These are phyloP conservation scores for Rhodofomes roseus DNA, from an alignment of 1,284 basidiomycete genomes.

Conservation along the genomic window DNA sequence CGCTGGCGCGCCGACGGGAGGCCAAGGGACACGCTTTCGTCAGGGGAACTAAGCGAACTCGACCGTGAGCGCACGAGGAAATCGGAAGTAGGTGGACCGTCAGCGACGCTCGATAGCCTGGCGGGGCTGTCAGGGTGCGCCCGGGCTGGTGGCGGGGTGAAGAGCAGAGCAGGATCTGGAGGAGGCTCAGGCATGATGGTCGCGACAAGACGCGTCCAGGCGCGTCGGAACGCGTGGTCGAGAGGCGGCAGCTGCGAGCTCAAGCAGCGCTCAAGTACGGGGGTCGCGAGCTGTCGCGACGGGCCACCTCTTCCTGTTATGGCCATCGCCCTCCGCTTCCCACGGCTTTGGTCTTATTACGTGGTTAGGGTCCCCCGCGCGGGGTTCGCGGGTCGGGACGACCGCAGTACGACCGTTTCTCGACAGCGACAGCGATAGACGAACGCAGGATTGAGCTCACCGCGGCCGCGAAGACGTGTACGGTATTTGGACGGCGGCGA, in stretches of 20 bases:
- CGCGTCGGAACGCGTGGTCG: constrained; percentile 1
- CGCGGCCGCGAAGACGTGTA: too few species aligned
- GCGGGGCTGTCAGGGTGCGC: background rate
- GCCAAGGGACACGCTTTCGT: too few species aligned
- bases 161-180: background rate
- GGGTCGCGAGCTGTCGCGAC: background rate
- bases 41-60: too few species aligned
- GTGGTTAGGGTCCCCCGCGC: background rate
- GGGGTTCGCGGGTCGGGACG: too few species aligned
- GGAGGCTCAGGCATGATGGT: background rate
- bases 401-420: background rate
- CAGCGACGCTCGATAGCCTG: background rate
- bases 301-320: background rate
- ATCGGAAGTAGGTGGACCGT: background rate
- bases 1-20: background rate
- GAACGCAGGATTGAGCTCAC: too few species aligned
- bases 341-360: background rate
- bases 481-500: too few species aligned
- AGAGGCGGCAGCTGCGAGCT: background rate
- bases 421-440: background rate
- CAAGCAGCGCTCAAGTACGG: background rate
- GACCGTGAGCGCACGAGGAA: too few species aligned
- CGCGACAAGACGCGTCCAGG: background rate
- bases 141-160: background rate
- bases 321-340: background rate